phyloP scores from a whole-genome alignment of 2,329 filamentous ascomycete species.

The Sporothrix brasiliensis region DNA sequence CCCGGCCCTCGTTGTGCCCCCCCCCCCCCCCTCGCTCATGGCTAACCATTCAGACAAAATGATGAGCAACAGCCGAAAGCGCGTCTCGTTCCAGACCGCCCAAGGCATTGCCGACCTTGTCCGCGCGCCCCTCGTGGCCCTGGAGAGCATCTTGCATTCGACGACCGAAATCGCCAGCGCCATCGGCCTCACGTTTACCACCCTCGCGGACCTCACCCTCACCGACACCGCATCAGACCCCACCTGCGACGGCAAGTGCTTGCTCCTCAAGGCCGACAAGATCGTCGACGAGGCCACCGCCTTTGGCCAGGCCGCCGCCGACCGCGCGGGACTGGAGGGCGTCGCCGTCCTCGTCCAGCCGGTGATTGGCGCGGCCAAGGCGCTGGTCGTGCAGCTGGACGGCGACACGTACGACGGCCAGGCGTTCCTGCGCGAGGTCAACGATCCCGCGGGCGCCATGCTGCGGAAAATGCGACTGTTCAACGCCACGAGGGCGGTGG shows the following conservation, averaged over 20 bases:
- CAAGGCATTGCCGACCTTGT: not conserved
- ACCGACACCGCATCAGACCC: not conserved
- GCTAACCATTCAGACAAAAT: not conserved
- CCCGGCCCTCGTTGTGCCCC: no score
- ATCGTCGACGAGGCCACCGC: conserved; percentile 23
- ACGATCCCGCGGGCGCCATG: not conserved
- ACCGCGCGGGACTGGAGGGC: conserved; percentile 17
- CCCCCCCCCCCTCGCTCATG: not conserved
- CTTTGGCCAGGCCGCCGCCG: not conserved
- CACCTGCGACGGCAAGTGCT: conserved; percentile 25
- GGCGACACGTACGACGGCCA: not conserved
- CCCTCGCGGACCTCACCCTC: conserved; percentile 14
- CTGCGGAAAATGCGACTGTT: not conserved
- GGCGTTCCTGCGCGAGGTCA: no score
- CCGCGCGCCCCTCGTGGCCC: not conserved
- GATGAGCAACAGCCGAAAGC: no score
- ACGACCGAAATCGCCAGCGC: conserved; percentile 2
- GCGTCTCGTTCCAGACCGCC: not conserved
- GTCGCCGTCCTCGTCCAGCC: conserved; percentile 20
- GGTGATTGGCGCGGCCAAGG: conserved; percentile 22
- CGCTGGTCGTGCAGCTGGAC: conserved; percentile 26
- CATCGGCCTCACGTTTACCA: conserved; percentile 9
- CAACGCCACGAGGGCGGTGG: no score
- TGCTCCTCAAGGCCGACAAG: conserved; percentile 28
- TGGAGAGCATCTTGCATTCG: not conserved